Base-by-base conservation (phyloP, 2,329 filamentous ascomycete genomes). In the Diaporthe velutina region DNA sequence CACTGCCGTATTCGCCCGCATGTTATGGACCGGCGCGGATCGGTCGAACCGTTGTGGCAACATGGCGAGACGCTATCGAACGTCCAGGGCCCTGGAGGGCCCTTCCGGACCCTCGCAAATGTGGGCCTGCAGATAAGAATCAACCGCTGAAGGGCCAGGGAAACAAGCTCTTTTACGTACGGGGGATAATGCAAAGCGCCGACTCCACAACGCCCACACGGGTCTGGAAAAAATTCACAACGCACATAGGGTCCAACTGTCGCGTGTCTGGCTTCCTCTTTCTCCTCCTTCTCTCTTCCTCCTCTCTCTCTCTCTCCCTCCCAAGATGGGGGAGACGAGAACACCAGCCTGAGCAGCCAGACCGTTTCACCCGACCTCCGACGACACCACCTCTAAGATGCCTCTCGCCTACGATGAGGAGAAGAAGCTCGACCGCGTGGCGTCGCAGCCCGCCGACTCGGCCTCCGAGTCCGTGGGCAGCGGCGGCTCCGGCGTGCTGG, bases 401-500 rank as follows among this genome's bases (percentile, higher is more conserved):
- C 22, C 50, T 45, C 33, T 30, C 15, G 45, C 60, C 12, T 30
- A 64, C 35, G 70, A 72, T 48, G 70, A 64, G 55, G 70, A 72
- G 70, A 72, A 72, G 50, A 60, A 64, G 57, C 57, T 64, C 70
- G 70, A 45, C 57, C 57, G 45, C 45, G 70, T 64, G 45, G 57
- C 33, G 12, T 60, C 57, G 33, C 45, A n/a, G 57, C 28, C 70
- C 48, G 33, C 70, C 33, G 70, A 64, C 19, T 42, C 57, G 30
- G 58, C n/a, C 10, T 71, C 57, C 10, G 70, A 72, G 45, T 50
- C 70, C 17, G 57, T 68, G 64, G 64, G 64, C 22, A 68, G 28
- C 35, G 60, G 60, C 12, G 6, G 45, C 42, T 42, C 54, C 17
- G 79, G 80, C 13, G 77, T 85, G 70, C 77, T 86, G 42, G 82